A percentile compares a stretch with the other conserved stretches of the same genome.
Evolutionary conservation across 108 stramenopile genomes (phyloP).

Genomic region (Cyclotella sp.): DNA sequence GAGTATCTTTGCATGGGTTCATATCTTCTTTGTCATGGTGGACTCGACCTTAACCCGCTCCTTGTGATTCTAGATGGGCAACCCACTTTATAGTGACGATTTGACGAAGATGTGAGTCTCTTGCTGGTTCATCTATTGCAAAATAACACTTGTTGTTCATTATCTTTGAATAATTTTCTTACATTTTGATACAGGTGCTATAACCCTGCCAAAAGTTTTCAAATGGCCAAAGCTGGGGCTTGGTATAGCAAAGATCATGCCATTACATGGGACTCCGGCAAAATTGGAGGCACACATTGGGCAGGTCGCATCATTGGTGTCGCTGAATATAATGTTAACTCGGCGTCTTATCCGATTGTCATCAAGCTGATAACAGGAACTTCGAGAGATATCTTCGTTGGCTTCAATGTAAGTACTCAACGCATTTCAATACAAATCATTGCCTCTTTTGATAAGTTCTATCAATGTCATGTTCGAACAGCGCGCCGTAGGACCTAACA

Average conservation of each 20-base stretch:
- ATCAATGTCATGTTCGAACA: background rate
- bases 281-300: conserved; percentile 22
- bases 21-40: background rate
- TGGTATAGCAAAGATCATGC: conserved; percentile 20
- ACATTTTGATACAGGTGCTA: conserved; percentile 7
- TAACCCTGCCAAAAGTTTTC: conserved; percentile 32
- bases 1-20: background rate
- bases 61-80: conserved; percentile 25
- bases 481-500: conserved; percentile 13
- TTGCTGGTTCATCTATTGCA: background rate
- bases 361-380: conserved; percentile 1
- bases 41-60: background rate
- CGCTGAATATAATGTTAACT: conserved; percentile 22
- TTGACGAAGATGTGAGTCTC: conserved; percentile 27
- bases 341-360: conserved; percentile 10
- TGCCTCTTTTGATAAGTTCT: background rate
- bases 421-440: background rate
- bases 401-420: conserved; percentile 17
- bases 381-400: conserved; percentile 8
- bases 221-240: conserved; percentile 19
- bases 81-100: conserved; percentile 29
- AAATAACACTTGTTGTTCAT: background rate
- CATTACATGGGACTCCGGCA: conserved; percentile 23
- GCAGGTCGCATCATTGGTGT: conserved; percentile 11
- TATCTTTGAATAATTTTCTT: background rate